Evolutionary conservation across 495 filamentous ascomycete genomes (phyloP).

Genomic region (Tuber umbilicatum): DNA sequence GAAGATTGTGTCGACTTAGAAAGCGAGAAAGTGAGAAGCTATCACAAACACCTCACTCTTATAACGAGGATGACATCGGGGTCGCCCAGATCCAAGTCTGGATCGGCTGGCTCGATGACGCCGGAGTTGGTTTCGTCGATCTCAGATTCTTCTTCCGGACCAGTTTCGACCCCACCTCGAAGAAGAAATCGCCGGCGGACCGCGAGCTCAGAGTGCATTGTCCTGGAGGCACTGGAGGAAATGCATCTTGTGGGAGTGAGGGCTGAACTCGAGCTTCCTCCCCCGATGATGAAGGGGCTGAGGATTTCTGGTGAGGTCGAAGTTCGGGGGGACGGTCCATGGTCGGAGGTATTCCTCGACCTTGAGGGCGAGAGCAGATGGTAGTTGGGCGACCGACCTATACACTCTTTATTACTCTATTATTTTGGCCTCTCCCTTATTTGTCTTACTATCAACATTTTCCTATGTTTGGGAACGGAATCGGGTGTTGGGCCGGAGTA

Average conservation of each 20-base stretch:
- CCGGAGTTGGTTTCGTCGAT: constrained; percentile 27
- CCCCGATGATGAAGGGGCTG: background rate
- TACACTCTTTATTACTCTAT: background rate
- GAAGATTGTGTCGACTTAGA: constrained; percentile 3
- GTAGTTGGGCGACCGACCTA: background rate
- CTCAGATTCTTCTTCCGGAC: constrained; percentile 20
- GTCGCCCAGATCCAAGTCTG: constrained; percentile 7
- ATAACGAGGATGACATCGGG: constrained; percentile 26
- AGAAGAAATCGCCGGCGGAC: constrained; percentile 37
- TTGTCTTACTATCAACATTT: background rate
- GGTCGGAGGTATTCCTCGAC: background rate
- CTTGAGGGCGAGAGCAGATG: background rate
- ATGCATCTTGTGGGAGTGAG: constrained; percentile 27
- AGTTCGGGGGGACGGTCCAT: background rate
- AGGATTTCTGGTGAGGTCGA: background rate
- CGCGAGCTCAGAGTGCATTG: constrained; percentile 40
- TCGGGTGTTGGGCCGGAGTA: constrained; percentile 29
- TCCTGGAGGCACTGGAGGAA: constrained; percentile 37
- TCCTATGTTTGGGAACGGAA: background rate
- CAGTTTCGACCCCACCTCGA: constrained; percentile 17
- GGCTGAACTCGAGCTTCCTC: constrained; percentile 4
- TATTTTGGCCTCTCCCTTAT: background rate
- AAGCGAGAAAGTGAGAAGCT: constrained; percentile 26
- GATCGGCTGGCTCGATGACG: constrained; percentile 13
- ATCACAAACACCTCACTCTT: constrained; percentile 21